These are phyloP conservation scores for Kwoniella pini DNA, from an alignment of 768 basidiomycete genomes.

Conservation along the genomic window DNA sequence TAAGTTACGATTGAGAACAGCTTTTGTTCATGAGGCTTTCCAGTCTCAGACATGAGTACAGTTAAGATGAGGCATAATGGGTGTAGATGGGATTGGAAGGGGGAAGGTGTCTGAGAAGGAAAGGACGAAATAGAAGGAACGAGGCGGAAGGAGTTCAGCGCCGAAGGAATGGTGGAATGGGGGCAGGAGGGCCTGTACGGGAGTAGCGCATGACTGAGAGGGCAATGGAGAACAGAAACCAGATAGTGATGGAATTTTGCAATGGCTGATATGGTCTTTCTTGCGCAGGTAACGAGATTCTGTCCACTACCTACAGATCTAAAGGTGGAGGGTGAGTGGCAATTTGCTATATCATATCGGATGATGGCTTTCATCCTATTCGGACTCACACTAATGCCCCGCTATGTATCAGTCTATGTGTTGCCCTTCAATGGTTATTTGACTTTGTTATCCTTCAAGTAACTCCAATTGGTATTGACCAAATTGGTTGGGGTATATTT, in stretches of 20 bases:
- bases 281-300: conserved; percentile 5
- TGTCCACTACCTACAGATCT: conserved; percentile 4
- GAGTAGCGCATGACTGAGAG: too few species aligned
- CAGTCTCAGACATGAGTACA: too few species aligned
- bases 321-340: conserved; percentile 11
- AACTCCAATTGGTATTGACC: conserved; percentile 19
- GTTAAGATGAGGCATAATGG: too few species aligned
- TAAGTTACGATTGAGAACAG: neutral
- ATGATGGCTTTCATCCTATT: neutral
- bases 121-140: too few species aligned
- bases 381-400: neutral
- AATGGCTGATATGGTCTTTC: neutral
- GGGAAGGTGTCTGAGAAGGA: too few species aligned
- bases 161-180: too few species aligned
- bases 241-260: too few species aligned
- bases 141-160: too few species aligned
- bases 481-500: conserved; percentile 18
- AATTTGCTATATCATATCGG: neutral
- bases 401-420: conserved; percentile 12
- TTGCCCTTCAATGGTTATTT: conserved; percentile 29
- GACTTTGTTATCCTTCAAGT: conserved; percentile 29
- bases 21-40: too few species aligned
- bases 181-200: too few species aligned
- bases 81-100: too few species aligned
- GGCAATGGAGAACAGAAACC: too few species aligned